Evolutionary conservation across 1,284 basidiomycete species (phyloP).

Genomic region (Pseudomicrostroma phylloplanum): DNA sequence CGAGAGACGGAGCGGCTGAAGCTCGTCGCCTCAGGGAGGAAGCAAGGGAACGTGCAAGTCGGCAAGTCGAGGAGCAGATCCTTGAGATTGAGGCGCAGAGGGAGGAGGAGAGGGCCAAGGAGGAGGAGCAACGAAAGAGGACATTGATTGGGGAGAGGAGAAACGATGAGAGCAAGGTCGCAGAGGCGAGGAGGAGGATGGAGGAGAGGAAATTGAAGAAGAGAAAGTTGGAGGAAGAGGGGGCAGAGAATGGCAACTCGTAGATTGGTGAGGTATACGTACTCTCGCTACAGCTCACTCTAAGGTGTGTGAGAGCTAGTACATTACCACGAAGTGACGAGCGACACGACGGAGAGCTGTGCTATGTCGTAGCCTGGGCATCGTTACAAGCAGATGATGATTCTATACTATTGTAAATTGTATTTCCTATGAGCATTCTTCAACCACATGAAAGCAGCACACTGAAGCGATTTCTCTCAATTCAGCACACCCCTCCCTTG

Average conservation of each 20-base stretch:
- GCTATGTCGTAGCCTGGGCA: no score
- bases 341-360: no score
- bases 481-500: slow-evolving; percentile 31
- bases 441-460: neutral
- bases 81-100: slow-evolving; percentile 29
- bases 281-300: no score
- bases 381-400: no score
- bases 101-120: slow-evolving; percentile 20
- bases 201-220: slow-evolving; percentile 6
- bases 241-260: no score
- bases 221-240: slow-evolving; percentile 1
- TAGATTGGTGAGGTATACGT: no score
- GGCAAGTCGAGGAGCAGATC: slow-evolving; percentile 36
- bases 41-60: slow-evolving; percentile 25
- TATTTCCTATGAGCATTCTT: no score
- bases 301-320: no score
- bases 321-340: no score
- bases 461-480: slow-evolving; percentile 10
- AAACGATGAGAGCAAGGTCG: slow-evolving; percentile 25
- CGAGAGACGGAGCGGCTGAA: slow-evolving; percentile 10
- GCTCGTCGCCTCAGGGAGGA: slow-evolving; percentile 18
- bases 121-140: slow-evolving; percentile 14
- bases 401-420: no score
- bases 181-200: slow-evolving; percentile 5
- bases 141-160: slow-evolving; percentile 24